These are phyloP conservation scores for Apiotrichum gamsii DNA, from an alignment of 1,284 basidiomycete species.

Conservation along the genomic window DNA sequence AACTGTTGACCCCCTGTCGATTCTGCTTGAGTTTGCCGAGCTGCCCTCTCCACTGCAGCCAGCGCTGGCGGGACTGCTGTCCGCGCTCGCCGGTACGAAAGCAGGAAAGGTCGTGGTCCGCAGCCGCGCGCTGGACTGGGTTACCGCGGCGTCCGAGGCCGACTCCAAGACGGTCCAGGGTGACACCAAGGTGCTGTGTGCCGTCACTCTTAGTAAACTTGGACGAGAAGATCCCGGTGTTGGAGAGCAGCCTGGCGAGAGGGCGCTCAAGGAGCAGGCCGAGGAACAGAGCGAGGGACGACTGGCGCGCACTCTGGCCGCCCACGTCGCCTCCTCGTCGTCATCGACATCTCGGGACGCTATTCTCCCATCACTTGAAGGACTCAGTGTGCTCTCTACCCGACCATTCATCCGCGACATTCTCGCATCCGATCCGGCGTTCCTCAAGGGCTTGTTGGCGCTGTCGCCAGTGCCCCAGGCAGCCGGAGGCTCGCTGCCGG, in stretches of 20 bases:
- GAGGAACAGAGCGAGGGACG: constrained; percentile 47
- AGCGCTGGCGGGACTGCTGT: constrained; percentile 62
- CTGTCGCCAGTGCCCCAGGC: constrained; percentile 32
- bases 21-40: constrained; percentile 41
- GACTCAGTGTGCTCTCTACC: constrained; percentile 69
- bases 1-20: constrained; percentile 22
- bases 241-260: constrained; percentile 49
- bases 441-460: constrained; percentile 60
- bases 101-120: constrained; percentile 59
- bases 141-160: constrained; percentile 44
- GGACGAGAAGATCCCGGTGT: constrained; percentile 53
- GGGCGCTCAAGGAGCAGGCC: constrained; percentile 14
- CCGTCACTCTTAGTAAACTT: constrained; percentile 70
- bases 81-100: constrained; percentile 67
- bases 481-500: constrained; percentile 51
- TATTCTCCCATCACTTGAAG: constrained; percentile 66
- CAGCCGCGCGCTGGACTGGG: constrained; percentile 44
- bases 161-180: constrained; percentile 20
- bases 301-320: constrained; percentile 57
- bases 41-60: constrained; percentile 35
- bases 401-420: constrained; percentile 61
- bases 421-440: constrained; percentile 54
- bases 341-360: constrained; percentile 4
- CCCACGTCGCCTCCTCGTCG: constrained; percentile 47
- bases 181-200: constrained; percentile 52